Evolutionary conservation across 2,329 filamentous ascomycete species (phyloP).

Genomic region (Metarhizium album): DNA sequence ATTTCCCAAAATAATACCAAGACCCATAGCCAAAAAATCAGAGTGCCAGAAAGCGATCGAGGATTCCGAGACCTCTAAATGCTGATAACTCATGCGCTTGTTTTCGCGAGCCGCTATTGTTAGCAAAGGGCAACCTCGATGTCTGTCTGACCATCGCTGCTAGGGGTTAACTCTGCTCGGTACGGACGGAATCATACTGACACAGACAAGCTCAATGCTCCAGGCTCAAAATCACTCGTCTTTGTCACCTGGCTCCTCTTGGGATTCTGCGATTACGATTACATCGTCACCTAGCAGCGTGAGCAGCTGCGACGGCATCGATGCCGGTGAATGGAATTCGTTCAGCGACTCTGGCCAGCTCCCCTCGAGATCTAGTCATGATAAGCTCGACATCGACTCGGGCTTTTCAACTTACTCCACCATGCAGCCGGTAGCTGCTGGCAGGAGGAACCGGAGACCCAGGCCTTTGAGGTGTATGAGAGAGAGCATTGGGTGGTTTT

Average conservation of each 20-base stretch:
- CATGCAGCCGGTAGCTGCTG: background rate
- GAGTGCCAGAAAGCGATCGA: too few species aligned
- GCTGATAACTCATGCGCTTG: too few species aligned
- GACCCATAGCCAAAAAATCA: too few species aligned
- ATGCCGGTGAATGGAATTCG: background rate
- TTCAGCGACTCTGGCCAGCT: background rate
- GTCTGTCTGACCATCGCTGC: too few species aligned
- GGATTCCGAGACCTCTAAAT: too few species aligned
- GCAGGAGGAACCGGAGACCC: background rate
- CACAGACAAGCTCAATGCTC: background rate
- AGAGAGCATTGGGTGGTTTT: too few species aligned
- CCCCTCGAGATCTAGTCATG: background rate
- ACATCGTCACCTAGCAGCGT: background rate
- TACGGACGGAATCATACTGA: too few species aligned
- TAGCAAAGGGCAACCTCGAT: too few species aligned
- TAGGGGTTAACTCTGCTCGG: too few species aligned
- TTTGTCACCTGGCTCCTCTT: slow-evolving; percentile 2
- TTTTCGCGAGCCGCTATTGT: too few species aligned
- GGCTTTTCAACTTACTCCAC: background rate
- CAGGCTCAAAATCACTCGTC: background rate
- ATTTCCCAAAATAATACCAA: too few species aligned
- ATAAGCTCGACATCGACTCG: background rate
- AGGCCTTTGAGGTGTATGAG: background rate
- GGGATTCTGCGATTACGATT: background rate
- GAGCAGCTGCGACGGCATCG: slow-evolving; percentile 1